Conservation (phyloP, 2,329 filamentous ascomycete genomes). For the Helicocarpus griseus region DNA sequence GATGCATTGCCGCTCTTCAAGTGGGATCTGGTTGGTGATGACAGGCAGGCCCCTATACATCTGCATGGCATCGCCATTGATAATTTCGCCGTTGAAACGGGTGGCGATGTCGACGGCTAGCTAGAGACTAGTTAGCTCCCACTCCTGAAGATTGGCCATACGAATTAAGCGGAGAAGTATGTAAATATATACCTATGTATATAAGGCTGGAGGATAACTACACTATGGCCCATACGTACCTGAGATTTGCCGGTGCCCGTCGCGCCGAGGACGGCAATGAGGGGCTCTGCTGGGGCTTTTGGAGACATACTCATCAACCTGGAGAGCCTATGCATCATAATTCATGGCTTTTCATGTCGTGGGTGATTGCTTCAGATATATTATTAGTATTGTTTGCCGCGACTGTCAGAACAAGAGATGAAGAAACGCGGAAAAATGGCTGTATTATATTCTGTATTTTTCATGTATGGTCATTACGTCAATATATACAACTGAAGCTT, state of each 20-base stretch:
- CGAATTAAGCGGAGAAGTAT: not conserved
- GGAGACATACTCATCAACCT: conserved; percentile 11
- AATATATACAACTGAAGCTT: not conserved
- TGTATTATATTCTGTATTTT: not conserved
- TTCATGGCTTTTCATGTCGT: not conserved
- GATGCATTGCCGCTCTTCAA: conserved; percentile 64
- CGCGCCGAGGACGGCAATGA: conserved; percentile 76
- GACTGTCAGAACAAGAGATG: not conserved
- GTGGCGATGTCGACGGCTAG: conserved; percentile 80
- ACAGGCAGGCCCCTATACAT: conserved; percentile 86
- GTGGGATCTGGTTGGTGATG: conserved; percentile 86
- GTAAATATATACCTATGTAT: not conserved
- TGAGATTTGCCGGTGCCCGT: conserved; percentile 92
- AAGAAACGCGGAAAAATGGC: not conserved
- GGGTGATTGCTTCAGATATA: not conserved
- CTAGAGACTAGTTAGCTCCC: conserved; percentile 36
- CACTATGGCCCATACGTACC: conserved; percentile 40
- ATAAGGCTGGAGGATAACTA: not conserved
- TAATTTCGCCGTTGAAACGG: conserved; percentile 80
- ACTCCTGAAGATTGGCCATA: not conserved
- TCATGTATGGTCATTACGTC: not conserved
- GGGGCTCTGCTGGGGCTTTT: conserved; percentile 38
- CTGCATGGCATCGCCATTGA: conserved; percentile 98
- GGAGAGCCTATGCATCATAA: conserved; percentile 3
- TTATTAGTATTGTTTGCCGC: too few species aligned